Base-by-base conservation (phyloP, 768 basidiomycete species). In the Lepiota venenata region DNA sequence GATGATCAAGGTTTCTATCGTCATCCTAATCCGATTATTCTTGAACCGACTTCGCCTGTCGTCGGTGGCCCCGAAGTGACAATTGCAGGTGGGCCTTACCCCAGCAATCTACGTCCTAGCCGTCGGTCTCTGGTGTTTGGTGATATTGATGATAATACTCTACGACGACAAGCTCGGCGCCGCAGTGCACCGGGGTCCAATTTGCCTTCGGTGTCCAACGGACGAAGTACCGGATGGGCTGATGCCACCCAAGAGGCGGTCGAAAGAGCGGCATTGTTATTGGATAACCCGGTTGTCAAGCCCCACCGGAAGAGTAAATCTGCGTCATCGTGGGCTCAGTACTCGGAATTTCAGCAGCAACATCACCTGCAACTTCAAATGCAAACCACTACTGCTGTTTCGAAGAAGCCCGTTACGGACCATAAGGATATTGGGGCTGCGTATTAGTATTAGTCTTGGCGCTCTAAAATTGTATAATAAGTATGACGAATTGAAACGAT, bases 1-100 rank as follows among this genome's bases (percentile, higher is more conserved):
- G 47, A 55, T 14, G 47, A 55, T 36, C 40, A 18, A 4, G 39
- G 29, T 4, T 55, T 55, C 20, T 55, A 55, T 27, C 38, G 46
- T 4, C 44, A 47, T 29, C 53, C 52, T 2, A 40, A 41, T 16
- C 52, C 52, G n/a, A 47, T 54, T 12, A 27, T 40, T 11, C 38
- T 47, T 10, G 52, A 41, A 6, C 16, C 47, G 12, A 25, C 25
- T 20, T 22, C 46, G 9, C 40, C 46, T 14, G 10, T 43, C 35
- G 22, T 25, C 47, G 37, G 35, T 37, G 48, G 21, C 14, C 40
- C 39, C 22, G 29, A 25, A 6, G 0, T 12, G 18, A 36, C 29
- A 11, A n/a, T 25, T 15, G 15, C 6, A 36, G 16, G 18, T 2
- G 11, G 46, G 11, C 6, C n/a, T 47, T 35, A 2, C 2, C 16